A percentile compares a stretch with the other conserved stretches of the same genome.
These are phyloP conservation scores for Ophiostoma pallidulum DNA, from an alignment of 2,329 filamentous ascomycete species.

Conservation along the genomic window DNA sequence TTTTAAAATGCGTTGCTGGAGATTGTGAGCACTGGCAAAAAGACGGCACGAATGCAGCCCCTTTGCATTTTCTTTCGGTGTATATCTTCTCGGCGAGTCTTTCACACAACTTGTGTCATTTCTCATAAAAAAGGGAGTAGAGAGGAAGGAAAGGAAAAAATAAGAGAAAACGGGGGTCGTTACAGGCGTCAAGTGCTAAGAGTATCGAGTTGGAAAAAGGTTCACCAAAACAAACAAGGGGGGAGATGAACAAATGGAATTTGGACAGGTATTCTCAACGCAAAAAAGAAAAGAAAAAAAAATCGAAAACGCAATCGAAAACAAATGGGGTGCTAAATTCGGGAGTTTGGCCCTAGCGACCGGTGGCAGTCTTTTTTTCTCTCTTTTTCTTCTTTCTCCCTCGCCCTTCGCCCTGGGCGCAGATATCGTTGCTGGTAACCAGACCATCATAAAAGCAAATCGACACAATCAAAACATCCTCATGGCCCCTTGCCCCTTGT, in stretches of 20 bases:
- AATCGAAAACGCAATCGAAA: neutral
- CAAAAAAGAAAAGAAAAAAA: neutral
- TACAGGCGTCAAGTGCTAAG: too few species aligned
- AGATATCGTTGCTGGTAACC: conserved; percentile 8
- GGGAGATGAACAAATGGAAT: too few species aligned
- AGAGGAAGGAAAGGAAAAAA: neutral
- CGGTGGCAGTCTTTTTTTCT: conserved; percentile 6
- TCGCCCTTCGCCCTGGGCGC: neutral
- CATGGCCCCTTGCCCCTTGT: too few species aligned
- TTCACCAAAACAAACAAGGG: too few species aligned
- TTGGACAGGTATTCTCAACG: too few species aligned
- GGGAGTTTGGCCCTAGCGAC: conserved; percentile 8
- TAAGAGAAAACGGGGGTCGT: too few species aligned
- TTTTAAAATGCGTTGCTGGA: too few species aligned
- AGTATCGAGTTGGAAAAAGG: too few species aligned
- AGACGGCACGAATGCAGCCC: too few species aligned
- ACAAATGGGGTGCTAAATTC: neutral
- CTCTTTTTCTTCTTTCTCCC: neutral
- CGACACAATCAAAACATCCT: neutral
- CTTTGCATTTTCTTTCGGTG: too few species aligned
- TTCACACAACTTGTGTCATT: conserved; percentile 1
- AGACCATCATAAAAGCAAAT: conserved; percentile 5
- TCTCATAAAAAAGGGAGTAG: neutral
- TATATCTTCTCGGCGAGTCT: too few species aligned
- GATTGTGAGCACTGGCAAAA: too few species aligned